Base-by-base conservation (phyloP, 192 early-diverging fungal genomes). In the Dissophora globulifera region DNA sequence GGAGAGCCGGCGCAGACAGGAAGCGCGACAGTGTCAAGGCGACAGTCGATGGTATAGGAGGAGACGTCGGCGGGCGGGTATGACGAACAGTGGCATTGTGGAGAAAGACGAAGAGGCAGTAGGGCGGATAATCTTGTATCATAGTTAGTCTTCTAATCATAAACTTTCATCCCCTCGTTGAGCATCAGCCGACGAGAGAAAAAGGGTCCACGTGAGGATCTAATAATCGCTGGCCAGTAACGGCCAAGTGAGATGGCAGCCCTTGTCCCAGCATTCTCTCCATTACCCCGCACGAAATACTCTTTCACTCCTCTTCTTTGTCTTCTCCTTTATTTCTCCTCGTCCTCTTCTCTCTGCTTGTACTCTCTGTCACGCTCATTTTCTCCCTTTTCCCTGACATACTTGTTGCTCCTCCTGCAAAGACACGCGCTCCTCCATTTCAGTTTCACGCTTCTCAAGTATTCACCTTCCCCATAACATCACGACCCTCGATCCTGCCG, bases 1-100 rank as follows among this genome's bases (percentile, higher is more conserved):
- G 52, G 60, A 0, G 58, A 62, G 22, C 58, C 54, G n/a, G n/a
- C n/a, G 29, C 68, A 71, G 30, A 3, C 50, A 8, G 58, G 13
- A 4, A 56, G 54, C 16, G 48, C 35, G 16, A 16, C 45, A 2
- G 45, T 2, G 0, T 64, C 62, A 15, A 52, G 56, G 48, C 38
- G 62, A 7, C 29, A 47, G 30, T 64, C 61, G 49, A 12, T 33
- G 40, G 47, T 16, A n/a, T n/a, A n/a, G n/a, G n/a, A n/a, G n/a
- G n/a, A n/a, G n/a, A n/a, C n/a, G n/a, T n/a, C n/a, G n/a, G n/a
- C n/a, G n/a, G n/a, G 15, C 20, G 16, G 15, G 31, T 5, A 38
- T 33, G n/a, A 35, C 10, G 29, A 20, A 2, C 32, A 11, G 38
- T 13, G 43, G 31, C 32, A 15, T 0, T 20, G 12, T 8, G 20